phyloP scores from a whole-genome alignment of 2,329 filamentous ascomycete genomes.

The Sporothrix dimorphospora region DNA sequence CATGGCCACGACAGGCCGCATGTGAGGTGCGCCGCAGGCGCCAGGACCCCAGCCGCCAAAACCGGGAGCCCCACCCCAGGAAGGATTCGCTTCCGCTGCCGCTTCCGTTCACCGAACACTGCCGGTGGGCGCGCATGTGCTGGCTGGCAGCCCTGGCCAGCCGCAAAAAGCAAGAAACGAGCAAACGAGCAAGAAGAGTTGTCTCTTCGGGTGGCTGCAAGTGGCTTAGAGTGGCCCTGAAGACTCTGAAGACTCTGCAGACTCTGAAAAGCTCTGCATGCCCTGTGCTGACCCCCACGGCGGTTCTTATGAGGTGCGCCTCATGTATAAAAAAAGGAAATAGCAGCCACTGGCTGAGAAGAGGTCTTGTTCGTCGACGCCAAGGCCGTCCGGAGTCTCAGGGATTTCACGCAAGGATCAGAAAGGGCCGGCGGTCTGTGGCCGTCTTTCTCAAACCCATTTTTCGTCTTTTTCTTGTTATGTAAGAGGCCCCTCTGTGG shows the following conservation, averaged over 20 bases:
- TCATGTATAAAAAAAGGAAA: neutral
- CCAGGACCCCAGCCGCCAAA: slow-evolving; percentile 8
- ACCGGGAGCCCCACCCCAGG: neutral
- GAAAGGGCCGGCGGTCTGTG: neutral
- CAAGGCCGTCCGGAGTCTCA: neutral
- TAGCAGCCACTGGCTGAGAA: neutral
- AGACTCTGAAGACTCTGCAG: neutral
- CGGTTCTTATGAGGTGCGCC: neutral
- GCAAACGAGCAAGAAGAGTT: neutral
- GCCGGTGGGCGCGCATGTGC: neutral
- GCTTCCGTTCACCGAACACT: slow-evolving; percentile 25
- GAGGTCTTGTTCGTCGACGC: neutral
- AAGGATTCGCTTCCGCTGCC: slow-evolving; percentile 23
- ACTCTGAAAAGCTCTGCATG: neutral
- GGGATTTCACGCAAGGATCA: slow-evolving; percentile 8
- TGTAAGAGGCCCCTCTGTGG: slow-evolving; percentile 4
- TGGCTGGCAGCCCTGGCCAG: neutral
- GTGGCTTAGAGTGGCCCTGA: neutral
- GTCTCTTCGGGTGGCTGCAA: neutral
- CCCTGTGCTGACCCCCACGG: neutral
- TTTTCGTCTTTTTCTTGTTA: neutral
- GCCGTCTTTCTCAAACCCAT: neutral
- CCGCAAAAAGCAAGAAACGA: neutral
- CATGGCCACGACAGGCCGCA: neutral
- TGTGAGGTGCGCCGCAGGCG: neutral